phyloP scores from a whole-genome alignment of 192 early-diverging fungal species.

The Backusella parvicylindrica region DNA sequence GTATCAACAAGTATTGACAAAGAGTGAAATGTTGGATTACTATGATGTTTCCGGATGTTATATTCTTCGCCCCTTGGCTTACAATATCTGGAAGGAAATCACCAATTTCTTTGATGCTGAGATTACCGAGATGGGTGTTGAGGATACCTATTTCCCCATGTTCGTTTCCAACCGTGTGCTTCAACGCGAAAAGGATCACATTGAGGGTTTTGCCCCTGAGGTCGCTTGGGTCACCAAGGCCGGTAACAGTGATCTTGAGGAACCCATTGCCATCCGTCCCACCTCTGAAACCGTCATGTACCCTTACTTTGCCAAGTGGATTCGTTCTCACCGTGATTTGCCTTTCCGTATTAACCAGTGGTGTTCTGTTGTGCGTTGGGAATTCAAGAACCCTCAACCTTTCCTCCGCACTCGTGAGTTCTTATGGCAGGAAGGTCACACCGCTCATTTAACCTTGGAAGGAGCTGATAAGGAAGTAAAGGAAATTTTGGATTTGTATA shows the following conservation, averaged over 20 bases:
- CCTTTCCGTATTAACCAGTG: constrained; percentile 98
- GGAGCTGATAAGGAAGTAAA: constrained; percentile 84
- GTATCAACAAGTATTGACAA: constrained; percentile 89
- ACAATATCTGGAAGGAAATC: constrained; percentile 97
- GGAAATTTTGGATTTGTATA: constrained; percentile 92
- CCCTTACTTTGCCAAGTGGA: constrained; percentile 98
- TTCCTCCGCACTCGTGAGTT: constrained; percentile 99
- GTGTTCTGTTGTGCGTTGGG: constrained; percentile 99
- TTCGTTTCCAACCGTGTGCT: constrained; percentile 88
- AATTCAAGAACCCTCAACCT: constrained; percentile 99
- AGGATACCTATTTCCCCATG: constrained; percentile 99
- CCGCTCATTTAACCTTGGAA: constrained; percentile 88
- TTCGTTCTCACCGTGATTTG: constrained; percentile 94
- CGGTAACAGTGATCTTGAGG: constrained; percentile 86
- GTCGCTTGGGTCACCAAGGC: constrained; percentile 99
- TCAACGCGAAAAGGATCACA: constrained; percentile 97
- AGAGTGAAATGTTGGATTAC: constrained; percentile 97
- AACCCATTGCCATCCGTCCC: constrained; percentile 97
- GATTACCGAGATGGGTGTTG: constrained; percentile 91
- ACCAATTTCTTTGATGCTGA: constrained; percentile 89
- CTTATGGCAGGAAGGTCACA: constrained; percentile 99
- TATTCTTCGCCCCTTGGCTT: constrained; percentile 93
- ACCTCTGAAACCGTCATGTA: constrained; percentile 99
- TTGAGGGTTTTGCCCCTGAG: constrained; percentile 99
- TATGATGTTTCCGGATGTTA: constrained; percentile 99